These are phyloP conservation scores for Rhamnella rubrinervis DNA, from an alignment of 331 rosid species.

Conservation along the genomic window DNA sequence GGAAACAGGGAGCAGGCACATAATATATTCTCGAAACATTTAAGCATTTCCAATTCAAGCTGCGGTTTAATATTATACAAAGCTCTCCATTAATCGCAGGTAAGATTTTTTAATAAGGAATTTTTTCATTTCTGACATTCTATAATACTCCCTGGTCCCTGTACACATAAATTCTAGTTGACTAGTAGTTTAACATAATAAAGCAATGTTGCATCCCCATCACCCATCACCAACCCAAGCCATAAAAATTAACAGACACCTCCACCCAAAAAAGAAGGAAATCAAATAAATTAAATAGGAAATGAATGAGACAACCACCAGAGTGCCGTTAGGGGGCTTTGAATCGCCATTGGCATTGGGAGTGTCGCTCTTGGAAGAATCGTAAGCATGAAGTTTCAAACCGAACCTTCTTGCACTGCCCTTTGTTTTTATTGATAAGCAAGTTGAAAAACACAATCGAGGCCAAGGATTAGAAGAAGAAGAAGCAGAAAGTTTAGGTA, in stretches of 20 bases:
- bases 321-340: conserved; percentile 75
- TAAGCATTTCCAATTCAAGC: not conserved
- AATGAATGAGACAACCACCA: conserved; percentile 35
- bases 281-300: not conserved
- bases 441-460: conserved; percentile 41
- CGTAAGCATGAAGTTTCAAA: conserved; percentile 54
- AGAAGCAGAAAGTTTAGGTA: conserved; percentile 38
- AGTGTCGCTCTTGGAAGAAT: conserved; percentile 53
- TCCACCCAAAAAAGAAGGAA: not conserved
- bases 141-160: not conserved
- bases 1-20: not conserved
- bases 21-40: not conserved
- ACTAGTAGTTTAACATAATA: not conserved
- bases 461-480: conserved; percentile 25
- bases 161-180: not conserved
- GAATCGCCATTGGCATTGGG: conserved; percentile 59
- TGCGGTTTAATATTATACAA: not conserved
- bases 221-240: not conserved
- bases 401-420: conserved; percentile 30
- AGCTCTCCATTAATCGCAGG: not conserved
- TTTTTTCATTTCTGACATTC: not conserved
- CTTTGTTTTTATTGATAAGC: conserved; percentile 38
- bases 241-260: not conserved
- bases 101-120: too few relatives aligned
- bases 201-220: not conserved